These are phyloP conservation scores for Zoysia matrella DNA, from an alignment of 202 grass and related monocot genomes.

Conservation along the genomic window DNA sequence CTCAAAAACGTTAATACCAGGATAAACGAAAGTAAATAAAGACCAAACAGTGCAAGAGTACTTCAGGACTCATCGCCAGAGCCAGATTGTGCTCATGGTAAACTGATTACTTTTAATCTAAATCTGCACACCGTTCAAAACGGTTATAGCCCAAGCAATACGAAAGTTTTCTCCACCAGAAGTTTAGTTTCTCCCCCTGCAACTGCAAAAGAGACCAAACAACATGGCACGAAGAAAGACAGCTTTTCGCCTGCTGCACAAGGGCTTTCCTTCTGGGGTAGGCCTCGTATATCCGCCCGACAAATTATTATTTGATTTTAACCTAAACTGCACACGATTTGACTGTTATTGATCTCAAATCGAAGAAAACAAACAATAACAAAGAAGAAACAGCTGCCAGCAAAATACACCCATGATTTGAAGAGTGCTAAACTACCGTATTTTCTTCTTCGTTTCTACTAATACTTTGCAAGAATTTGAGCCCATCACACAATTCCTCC, in stretches of 20 bases:
- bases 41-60: slow-evolving; percentile 20
- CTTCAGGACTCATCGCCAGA: slow-evolving; percentile 27
- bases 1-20: slow-evolving; percentile 63
- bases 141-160: slow-evolving; percentile 35
- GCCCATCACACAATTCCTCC: not conserved
- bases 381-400: slow-evolving; percentile 16
- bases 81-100: slow-evolving; percentile 23
- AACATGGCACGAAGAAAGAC: slow-evolving; percentile 40
- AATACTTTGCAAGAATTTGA: not conserved
- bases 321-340: slow-evolving; percentile 73
- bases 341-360: slow-evolving; percentile 51
- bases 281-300: slow-evolving; percentile 52
- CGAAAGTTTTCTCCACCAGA: slow-evolving; percentile 16
- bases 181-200: slow-evolving; percentile 50
- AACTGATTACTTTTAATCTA: slow-evolving; percentile 43
- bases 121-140: slow-evolving; percentile 41
- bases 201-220: slow-evolving; percentile 63
- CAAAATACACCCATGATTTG: slow-evolving; percentile 19
- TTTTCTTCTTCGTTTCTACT: not conserved
- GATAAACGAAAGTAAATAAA: slow-evolving; percentile 35
- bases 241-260: slow-evolving; percentile 48
- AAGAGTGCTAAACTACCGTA: not conserved
- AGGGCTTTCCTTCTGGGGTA: slow-evolving; percentile 53
- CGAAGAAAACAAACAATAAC: slow-evolving; percentile 33
- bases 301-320: slow-evolving; percentile 62